Conservation (phyloP, 176 grass and related monocot species). For the Cenchrus purpureus region DNA sequence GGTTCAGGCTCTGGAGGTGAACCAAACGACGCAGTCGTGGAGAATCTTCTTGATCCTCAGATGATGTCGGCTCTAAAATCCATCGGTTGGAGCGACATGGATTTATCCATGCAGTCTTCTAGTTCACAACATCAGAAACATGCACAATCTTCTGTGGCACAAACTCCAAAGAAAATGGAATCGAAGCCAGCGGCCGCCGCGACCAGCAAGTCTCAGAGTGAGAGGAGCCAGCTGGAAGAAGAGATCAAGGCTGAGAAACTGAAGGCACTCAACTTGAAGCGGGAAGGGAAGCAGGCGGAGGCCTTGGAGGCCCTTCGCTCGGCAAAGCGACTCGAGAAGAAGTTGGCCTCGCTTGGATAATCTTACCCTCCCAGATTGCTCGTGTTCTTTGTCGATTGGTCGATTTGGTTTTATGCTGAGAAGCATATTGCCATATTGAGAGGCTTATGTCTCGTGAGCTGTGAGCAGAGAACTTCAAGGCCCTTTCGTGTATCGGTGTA, state of each 20-base stretch:
- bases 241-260: slow-evolving; percentile 88
- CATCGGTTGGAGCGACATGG: slow-evolving; percentile 73
- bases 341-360: slow-evolving; percentile 60
- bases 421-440: neutral
- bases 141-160: neutral
- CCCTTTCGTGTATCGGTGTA: neutral
- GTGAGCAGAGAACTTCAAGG: neutral
- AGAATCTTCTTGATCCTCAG: slow-evolving; percentile 89
- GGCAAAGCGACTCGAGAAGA: slow-evolving; percentile 85
- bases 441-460: slow-evolving; percentile 39
- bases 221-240: slow-evolving; percentile 71
- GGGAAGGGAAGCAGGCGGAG: slow-evolving; percentile 77
- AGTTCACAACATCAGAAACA: slow-evolving; percentile 42
- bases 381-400: neutral
- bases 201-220: slow-evolving; percentile 42
- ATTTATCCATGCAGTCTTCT: slow-evolving; percentile 39
- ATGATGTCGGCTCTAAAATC: slow-evolving; percentile 83
- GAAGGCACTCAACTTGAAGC: slow-evolving; percentile 78
- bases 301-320: slow-evolving; percentile 84
- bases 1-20: slow-evolving; percentile 45
- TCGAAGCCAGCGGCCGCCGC: neutral
- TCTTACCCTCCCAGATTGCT: slow-evolving; percentile 1
- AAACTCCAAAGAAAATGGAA: slow-evolving; percentile 46
- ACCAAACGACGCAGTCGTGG: slow-evolving; percentile 51
- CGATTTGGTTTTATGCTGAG: neutral